These are phyloP conservation scores for Periconia digitata DNA, from an alignment of 2,329 filamentous ascomycete genomes.

Conservation along the genomic window DNA sequence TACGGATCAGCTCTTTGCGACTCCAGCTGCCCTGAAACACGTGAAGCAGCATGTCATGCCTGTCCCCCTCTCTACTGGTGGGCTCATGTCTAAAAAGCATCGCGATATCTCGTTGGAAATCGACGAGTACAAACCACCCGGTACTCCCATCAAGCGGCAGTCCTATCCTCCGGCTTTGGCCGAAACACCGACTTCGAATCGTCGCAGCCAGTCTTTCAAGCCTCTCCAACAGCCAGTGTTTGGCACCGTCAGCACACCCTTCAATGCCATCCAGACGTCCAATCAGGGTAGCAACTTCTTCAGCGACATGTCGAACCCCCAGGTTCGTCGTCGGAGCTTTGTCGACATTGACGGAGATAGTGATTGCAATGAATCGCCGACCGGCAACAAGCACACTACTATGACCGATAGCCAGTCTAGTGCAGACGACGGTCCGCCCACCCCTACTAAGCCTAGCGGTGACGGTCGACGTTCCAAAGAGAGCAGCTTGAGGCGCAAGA, in stretches of 20 bases:
- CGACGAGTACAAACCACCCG: slow-evolving; percentile 73
- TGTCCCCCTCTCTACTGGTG: slow-evolving; percentile 78
- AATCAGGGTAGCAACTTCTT: slow-evolving; percentile 65
- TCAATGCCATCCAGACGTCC: slow-evolving; percentile 59
- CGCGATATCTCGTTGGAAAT: slow-evolving; percentile 63
- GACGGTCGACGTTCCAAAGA: slow-evolving; percentile 52
- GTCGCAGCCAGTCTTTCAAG: slow-evolving; percentile 59
- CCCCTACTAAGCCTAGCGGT: slow-evolving; percentile 76
- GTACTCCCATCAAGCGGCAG: slow-evolving; percentile 75
- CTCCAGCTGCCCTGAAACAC: slow-evolving; percentile 74
- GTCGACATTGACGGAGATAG: slow-evolving; percentile 79
- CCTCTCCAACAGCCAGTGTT: slow-evolving; percentile 62
- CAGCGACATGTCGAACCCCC: slow-evolving; percentile 55
- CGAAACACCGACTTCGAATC: slow-evolving; percentile 46
- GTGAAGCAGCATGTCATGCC: slow-evolving; percentile 67
- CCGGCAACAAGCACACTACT: slow-evolving; percentile 49
- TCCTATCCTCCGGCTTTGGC: slow-evolving; percentile 66
- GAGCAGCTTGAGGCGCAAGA: slow-evolving; percentile 54
- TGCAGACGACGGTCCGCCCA: slow-evolving; percentile 82
- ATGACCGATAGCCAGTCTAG: slow-evolving; percentile 58
- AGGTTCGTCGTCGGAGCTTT: slow-evolving; percentile 67
- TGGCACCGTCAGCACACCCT: slow-evolving; percentile 78
- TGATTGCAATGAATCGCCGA: slow-evolving; percentile 55
- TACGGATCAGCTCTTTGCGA: slow-evolving; percentile 60
- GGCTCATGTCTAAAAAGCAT: slow-evolving; percentile 89